Evolutionary conservation across 2,329 filamentous ascomycete species (phyloP), one percentile per base, ranked within the genome.

Genomic region (Xylaria sp.): DNA sequence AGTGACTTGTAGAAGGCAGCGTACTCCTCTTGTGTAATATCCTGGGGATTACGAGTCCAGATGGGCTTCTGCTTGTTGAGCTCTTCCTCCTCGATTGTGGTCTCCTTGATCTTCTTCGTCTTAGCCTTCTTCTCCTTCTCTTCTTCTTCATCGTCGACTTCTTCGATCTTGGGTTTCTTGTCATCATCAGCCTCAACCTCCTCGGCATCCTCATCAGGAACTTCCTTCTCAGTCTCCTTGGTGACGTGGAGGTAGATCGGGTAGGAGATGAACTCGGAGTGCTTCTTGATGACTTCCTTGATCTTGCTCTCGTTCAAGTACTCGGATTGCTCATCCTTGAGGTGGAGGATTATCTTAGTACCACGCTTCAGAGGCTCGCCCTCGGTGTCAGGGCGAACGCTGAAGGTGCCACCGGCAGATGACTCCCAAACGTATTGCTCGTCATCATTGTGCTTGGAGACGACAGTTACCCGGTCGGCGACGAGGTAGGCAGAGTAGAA

Each of bases 231-330:
- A 75, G 91, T 94, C 93, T 99, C 96, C 92, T 99, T 99, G 83
- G 92, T 86, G 81, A 99, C 94, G 88, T 99, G 96, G 77, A 99
- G 95, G 90, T 98, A 99, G 92, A 99, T 99, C 81, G 96, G 96
- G 90, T 99, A 99, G 61, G 96, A 98, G 88, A 99, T 99, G 90
- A 99, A 99, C 88, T 99, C 96, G 82, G 96, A 98, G 92, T 99
- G 96, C 93, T 99, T 99, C 94, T 98, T 98, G 89, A 99, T 94
- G 76, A 99, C 95, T 89, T 99, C 96, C 93, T 99, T 99, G 89
- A 99, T 92, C 90, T 95, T 96, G 89, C 89, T 89, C 92, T 99
- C 96, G 85, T 98, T 97, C 77, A 98, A 89, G 91, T 97, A 99
- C 84, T 98, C 96, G 75, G 88, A 88, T 89, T 99, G 96, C 90